A percentile compares a stretch with the other conserved stretches of the same genome.
Evolutionary conservation across 169 alveolate species (phyloP).

Genomic region (Theileria parva): DNA sequence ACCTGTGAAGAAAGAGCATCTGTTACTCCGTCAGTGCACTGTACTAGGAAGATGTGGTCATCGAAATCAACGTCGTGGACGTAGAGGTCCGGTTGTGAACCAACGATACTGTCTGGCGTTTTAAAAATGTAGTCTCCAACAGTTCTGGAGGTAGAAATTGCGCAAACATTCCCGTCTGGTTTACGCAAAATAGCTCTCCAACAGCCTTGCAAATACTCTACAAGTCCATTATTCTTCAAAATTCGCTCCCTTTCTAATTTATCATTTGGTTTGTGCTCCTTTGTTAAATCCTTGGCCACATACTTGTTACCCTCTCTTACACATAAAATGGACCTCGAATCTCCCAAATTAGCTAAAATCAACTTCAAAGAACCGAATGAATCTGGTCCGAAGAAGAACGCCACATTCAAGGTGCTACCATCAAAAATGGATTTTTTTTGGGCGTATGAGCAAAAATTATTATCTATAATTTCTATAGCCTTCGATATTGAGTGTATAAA

Average conservation of each 20-base stretch:
- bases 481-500: constrained; percentile 18
- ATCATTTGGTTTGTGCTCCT: constrained; percentile 74
- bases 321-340: constrained; percentile 74
- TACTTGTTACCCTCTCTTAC: constrained; percentile 43
- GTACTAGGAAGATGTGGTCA: constrained; percentile 66
- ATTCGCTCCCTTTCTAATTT: constrained; percentile 68
- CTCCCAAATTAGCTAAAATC: constrained; percentile 75
- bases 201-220: constrained; percentile 68
- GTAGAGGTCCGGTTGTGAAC: constrained; percentile 66
- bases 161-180: constrained; percentile 28
- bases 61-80: constrained; percentile 75
- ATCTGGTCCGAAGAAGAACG: constrained; percentile 75
- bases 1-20: constrained; percentile 71
- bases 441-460: constrained; percentile 71
- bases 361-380: constrained; percentile 69
- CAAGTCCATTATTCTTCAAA: constrained; percentile 69
- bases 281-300: constrained; percentile 59
- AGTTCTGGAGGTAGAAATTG: constrained; percentile 73
- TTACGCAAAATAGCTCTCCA: constrained; percentile 63
- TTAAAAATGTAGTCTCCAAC: constrained; percentile 71
- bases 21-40: constrained; percentile 70
- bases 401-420: constrained; percentile 69
- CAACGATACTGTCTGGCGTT: constrained; percentile 65
- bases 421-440: constrained; percentile 23
- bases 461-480: constrained; percentile 81